Conservation (phyloP, 192 early-diverging fungal genomes). For the Coemansia aciculifera region DNA sequence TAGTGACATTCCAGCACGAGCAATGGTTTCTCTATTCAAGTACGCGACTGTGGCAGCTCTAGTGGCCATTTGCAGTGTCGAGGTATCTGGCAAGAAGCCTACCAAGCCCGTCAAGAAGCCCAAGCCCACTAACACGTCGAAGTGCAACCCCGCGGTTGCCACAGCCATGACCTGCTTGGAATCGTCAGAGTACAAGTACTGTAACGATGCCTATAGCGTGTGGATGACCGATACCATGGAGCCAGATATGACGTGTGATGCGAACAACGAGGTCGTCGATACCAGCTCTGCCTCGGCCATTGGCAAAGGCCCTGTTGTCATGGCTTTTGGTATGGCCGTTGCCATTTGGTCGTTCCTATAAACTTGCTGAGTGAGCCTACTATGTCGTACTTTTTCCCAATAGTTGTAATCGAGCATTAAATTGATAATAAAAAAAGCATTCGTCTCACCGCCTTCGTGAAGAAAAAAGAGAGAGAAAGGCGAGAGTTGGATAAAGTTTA, state of each 20-base stretch:
- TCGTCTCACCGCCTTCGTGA: neutral
- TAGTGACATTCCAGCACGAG: neutral
- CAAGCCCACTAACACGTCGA: neutral
- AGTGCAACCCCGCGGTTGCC: neutral
- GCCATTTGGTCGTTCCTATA: neutral
- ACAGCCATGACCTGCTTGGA: neutral
- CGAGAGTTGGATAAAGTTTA: constrained; percentile 27
- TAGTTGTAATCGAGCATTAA: neutral
- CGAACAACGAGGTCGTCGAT: neutral
- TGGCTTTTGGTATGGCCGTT: neutral
- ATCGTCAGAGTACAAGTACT: neutral
- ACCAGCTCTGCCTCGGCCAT: neutral
- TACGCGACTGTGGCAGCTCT: neutral
- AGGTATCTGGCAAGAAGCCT: neutral
- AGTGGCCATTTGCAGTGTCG: neutral
- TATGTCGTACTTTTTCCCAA: neutral
- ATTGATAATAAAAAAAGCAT: neutral
- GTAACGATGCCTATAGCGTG: neutral
- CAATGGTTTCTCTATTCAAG: neutral
- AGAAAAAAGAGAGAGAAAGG: neutral
- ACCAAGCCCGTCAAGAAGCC: neutral
- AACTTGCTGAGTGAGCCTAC: neutral
- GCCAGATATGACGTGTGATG: neutral
- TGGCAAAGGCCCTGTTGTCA: neutral
- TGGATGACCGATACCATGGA: neutral